These are phyloP conservation scores for Blastomyces gilchristii DNA, from an alignment of 2,329 filamentous ascomycete genomes.

Conservation along the genomic window DNA sequence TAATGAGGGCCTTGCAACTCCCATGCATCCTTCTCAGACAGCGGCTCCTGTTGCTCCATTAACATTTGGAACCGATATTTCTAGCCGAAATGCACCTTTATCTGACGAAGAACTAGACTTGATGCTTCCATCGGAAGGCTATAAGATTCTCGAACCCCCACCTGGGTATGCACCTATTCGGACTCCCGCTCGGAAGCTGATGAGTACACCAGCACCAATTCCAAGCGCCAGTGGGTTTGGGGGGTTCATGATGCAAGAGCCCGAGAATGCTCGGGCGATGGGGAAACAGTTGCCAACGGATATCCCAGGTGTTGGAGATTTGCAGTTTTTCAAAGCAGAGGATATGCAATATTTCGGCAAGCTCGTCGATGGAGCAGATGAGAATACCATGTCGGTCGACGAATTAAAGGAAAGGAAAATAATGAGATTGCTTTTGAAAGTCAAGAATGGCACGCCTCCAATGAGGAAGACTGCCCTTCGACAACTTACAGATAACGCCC, in stretches of 20 bases:
- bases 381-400: slow-evolving; percentile 83
- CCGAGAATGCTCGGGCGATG: slow-evolving; percentile 68
- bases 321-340: slow-evolving; percentile 97
- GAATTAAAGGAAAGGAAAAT: slow-evolving; percentile 98
- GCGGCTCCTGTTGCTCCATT: slow-evolving; percentile 42
- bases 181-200: slow-evolving; percentile 63
- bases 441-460: slow-evolving; percentile 97
- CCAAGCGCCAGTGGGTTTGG: slow-evolving; percentile 49
- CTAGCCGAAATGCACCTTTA: slow-evolving; percentile 65
- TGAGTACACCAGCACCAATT: slow-evolving; percentile 59
- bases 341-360: slow-evolving; percentile 99
- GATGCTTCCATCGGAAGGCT: slow-evolving; percentile 84
- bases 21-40: slow-evolving; percentile 60
- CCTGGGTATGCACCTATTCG: slow-evolving; percentile 82
- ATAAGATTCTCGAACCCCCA: slow-evolving; percentile 81
- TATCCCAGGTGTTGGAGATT: slow-evolving; percentile 87
- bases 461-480: slow-evolving; percentile 97
- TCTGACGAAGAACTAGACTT: slow-evolving; percentile 91
- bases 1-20: slow-evolving; percentile 63
- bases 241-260: slow-evolving; percentile 97
- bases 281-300: slow-evolving; percentile 85
- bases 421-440: slow-evolving; percentile 90
- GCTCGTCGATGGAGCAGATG: slow-evolving; percentile 85
- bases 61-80: slow-evolving; percentile 73
- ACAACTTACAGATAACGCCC: slow-evolving; percentile 94